Base-by-base conservation (phyloP, 306 rosid species). In the Trifolium repens region DNA sequence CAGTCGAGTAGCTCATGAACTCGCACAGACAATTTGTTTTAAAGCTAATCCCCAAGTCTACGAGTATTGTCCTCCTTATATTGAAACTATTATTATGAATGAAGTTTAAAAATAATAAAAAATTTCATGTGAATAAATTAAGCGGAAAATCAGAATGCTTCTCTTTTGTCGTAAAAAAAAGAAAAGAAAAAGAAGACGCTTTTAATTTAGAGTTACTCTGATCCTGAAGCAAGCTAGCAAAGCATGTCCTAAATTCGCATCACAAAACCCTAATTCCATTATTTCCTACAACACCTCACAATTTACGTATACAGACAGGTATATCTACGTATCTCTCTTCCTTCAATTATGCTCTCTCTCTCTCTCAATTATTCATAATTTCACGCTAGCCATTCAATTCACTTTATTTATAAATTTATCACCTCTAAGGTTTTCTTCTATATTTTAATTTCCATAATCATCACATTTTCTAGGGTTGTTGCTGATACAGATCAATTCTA, bases 201-300 rank as follows among this genome's bases (percentile, higher is more conserved):
- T 30, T 30, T 30, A 2, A 0, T 30, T 30, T 30, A 3, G 34
- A 30, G 34, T 30, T 30, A 30, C 5, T 30, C 34, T 30, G 34
- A 30, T 4, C 35, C 35, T 32, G 35, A 32, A 32, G 35, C 35
- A 32, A 32, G 34, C 34, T 30, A 27, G 32, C 32, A 30, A 80
- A 55, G 37, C 52, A 30, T 80, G 61, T 76, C 3, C 59, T 67
- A 68, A 67, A 60, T 59, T 58, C 5, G 30, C 69, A 76, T 59
- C n/a, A 24, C 58, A 58, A 71, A 78, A 71, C 62, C 76, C 76
- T 65, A 54, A 65, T 60, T 72, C 5, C 72, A 62, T 71, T 63
- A 80, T 75, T 62, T 19, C 15, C 34, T 0, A 30, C 34, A 3
- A 30, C 35, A 32, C 35, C 0, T 32, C 35, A 32, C 35, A 32